phyloP scores from a whole-genome alignment of 2,329 filamentous ascomycete species.

The Paraconiothyrium sp. region DNA sequence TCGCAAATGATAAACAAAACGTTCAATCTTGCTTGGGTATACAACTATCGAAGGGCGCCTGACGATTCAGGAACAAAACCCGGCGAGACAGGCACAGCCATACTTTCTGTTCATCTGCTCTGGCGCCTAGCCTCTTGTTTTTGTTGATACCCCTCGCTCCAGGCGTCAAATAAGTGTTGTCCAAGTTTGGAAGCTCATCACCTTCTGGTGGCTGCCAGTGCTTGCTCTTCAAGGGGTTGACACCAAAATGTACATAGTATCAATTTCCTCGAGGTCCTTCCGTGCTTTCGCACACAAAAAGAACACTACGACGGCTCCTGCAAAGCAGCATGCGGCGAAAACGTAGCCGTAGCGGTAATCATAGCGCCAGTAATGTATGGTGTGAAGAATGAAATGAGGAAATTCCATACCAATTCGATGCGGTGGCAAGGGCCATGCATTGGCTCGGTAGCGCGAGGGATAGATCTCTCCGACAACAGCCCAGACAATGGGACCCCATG shows the following conservation, averaged over 20 bases:
- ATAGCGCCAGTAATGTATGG: conserved; percentile 79
- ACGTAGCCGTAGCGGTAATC: conserved; percentile 79
- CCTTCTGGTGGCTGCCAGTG: conserved; percentile 58
- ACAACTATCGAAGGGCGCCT: neutral
- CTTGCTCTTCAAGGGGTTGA: conserved; percentile 70
- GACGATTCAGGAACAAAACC: conserved; percentile 3
- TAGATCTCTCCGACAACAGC: conserved; percentile 73
- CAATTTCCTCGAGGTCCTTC: conserved; percentile 81
- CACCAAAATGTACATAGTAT: conserved; percentile 73
- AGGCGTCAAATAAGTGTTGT: conserved; percentile 46
- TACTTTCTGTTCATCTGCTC: conserved; percentile 32
- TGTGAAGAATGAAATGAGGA: conserved; percentile 72
- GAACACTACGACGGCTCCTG: conserved; percentile 73
- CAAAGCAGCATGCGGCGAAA: conserved; percentile 76
- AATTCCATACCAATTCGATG: conserved; percentile 56
- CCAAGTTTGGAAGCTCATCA: conserved; percentile 45
- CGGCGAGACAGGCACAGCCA: conserved; percentile 13
- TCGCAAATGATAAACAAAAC: neutral
- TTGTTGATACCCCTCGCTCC: conserved; percentile 48
- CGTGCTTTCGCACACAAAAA: conserved; percentile 83
- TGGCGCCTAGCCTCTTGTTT: conserved; percentile 42
- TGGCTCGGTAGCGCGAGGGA: conserved; percentile 62
- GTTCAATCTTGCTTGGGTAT: neutral
- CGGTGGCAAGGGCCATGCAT: conserved; percentile 57
- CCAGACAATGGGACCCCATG: conserved; percentile 78